Base-by-base conservation (phyloP, 2,329 filamentous ascomycete species). In the Trichothecium roseum region DNA sequence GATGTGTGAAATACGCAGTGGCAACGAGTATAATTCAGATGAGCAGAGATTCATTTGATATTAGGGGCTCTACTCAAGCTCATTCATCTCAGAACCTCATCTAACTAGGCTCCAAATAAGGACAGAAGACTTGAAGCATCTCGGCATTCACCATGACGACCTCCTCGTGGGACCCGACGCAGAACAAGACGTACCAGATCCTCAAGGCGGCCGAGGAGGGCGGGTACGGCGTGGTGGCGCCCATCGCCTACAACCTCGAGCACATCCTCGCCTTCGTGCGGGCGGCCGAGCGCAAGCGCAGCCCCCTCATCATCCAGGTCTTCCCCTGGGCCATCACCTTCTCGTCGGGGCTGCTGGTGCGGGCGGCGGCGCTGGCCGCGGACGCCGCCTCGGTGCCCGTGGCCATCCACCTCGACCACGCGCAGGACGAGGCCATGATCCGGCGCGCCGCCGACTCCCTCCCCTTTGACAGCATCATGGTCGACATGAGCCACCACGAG, bases 401-500 rank as follows among this genome's bases (percentile, higher is more conserved):
- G 17, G 64, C 68, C 3, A 56, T 82, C 9, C 78, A 82, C 54
- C 68, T 83, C 48, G 78, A 83, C 59, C 78, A 82, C 53, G 75
- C 74, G 5, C 77, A 81, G 47, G 67, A 67, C 9, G 69, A 72
- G 20, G 67, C 67, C 37, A 66, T 74, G 30, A 76, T 81, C 41
- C 65, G 66, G 5, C 59, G 57, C 1, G 75, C 74, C 0, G 73
- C 73, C 0, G 63, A 69, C 40, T 59, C 63, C 2, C 59, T 74
- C 27, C 65, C 64, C 0, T 84, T 84, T 43, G 81, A 84, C 52
- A 71, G 65, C 36, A 83, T 85, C 51, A 84, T 85, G 80, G 74
- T 84, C 0, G 81, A 85, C 55, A 85, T 85, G 79, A 74, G 68
- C 39, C 80, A 84, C 51, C 75, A 81, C 49, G 78, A 81, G 45